phyloP scores from a whole-genome alignment of 83 land plant genomes.

The Diphasiastrum complanatum region DNA sequence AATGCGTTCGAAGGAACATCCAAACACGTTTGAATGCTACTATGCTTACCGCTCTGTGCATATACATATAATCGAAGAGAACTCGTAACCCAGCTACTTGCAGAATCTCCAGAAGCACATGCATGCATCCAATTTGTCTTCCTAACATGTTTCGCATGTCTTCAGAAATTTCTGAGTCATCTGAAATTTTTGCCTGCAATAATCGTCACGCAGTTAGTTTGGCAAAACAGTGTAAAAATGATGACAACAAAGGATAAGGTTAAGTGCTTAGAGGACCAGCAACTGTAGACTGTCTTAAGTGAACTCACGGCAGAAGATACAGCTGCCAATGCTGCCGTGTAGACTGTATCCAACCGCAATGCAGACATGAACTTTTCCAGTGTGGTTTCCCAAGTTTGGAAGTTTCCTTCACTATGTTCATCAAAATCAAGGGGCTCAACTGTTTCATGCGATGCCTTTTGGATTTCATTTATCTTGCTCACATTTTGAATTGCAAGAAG shows the following conservation, averaged over 20 bases:
- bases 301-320: neutral
- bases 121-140: neutral
- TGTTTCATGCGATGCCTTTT: no score
- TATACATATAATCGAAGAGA: neutral
- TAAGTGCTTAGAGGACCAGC: no score
- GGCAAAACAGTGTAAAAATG: neutral
- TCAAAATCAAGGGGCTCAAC: neutral
- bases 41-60: conserved; percentile 9
- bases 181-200: neutral
- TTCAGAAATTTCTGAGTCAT: neutral
- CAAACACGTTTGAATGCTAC: neutral
- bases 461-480: neutral
- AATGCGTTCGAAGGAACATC: neutral
- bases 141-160: neutral
- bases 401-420: neutral
- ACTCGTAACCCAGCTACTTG: neutral
- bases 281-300: no score
- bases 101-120: neutral
- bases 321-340: neutral
- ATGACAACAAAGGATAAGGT: neutral
- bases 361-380: neutral
- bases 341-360: neutral
- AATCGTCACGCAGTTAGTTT: neutral
- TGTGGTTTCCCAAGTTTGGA: neutral
- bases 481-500: neutral